Conservation (phyloP, 345 rosid genomes). For the Dipteronia sinensis region DNA sequence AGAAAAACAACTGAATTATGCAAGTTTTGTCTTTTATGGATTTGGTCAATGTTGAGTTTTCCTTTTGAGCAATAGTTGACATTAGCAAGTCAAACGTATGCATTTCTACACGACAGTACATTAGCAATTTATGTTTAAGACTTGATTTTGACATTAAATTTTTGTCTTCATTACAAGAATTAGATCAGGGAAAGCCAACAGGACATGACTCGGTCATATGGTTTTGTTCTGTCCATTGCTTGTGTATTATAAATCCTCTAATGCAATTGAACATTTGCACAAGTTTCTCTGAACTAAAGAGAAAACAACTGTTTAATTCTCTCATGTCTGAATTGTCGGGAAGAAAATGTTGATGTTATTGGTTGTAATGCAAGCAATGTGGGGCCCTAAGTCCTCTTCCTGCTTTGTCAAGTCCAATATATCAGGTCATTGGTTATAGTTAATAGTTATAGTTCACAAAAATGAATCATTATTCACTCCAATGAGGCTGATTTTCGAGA, state of each 20-base stretch:
- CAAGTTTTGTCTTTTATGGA: slow-evolving; percentile 18
- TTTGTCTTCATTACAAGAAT: background rate
- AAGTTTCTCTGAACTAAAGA: background rate
- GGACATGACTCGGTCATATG: background rate
- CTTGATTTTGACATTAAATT: background rate
- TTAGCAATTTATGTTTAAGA: background rate
- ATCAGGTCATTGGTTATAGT: no score
- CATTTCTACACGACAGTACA: background rate
- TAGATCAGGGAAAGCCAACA: background rate
- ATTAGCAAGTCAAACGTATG: background rate
- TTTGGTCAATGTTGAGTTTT: background rate
- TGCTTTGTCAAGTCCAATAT: no score
- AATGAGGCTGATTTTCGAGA: no score
- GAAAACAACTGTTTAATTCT: no score
- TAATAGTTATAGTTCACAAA: no score
- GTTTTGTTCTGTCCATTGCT: background rate
- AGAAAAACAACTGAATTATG: background rate
- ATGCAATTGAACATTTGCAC: background rate
- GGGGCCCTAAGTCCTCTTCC: no score
- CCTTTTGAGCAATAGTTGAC: background rate
- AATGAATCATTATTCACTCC: no score
- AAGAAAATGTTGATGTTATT: no score
- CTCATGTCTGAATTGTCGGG: slow-evolving; percentile 9
- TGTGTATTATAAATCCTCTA: no score
- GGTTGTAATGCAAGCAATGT: no score